Base-by-base conservation (phyloP, 1,284 basidiomycete genomes). In the Leccinum griseonigrum region DNA sequence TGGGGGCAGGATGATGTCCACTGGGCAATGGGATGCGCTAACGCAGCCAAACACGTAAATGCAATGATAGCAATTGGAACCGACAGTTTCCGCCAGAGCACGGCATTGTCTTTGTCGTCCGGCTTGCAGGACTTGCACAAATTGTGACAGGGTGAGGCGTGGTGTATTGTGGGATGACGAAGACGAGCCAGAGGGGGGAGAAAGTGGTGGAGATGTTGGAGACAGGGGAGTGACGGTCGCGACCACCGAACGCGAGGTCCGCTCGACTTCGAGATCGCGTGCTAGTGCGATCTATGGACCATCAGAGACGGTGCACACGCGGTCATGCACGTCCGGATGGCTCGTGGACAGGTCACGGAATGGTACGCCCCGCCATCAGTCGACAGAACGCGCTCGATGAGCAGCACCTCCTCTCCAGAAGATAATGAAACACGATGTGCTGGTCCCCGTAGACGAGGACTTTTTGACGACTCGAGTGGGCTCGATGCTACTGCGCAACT, bases 381-480 rank as follows among this genome's bases (percentile, higher is more conserved):
- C 2, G 56, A 65, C 1, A 65, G 58, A 3, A 71, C 59, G 1
- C 66, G 60, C 22, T 68, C 69, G 9, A 71, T 16, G 4, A 69
- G 63, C 2, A 65, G 4, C 0, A 48, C 54, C 3, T 68, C 60
- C 4, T 60, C 56, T 0, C 29, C 31, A 3, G 11, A 2, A 10
- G 43, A 46, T 43, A 43, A 4, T 4, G n/a, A 43, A 18, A 9
- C n/a, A 43, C 11, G 26, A 50, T 22, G 8, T 9, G 26, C 48
- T 28, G 14, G 18, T 28, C 6, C 26, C 9, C 0, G 16, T 6
- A 13, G 11, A n/a, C 2, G 5, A 10, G 2, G 3, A 22, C 22
- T 50, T 50, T 28, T 28, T 26, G 13, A 29, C 16, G 13, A 51
- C 8, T 16, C 28, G 26, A 28, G 46, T 48, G n/a, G 46, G 46